Percentiles rank a stretch among this genome's conserved stretches.
Conservation (phyloP, 768 basidiomycete genomes). For the Naganishia vishniacii region DNA sequence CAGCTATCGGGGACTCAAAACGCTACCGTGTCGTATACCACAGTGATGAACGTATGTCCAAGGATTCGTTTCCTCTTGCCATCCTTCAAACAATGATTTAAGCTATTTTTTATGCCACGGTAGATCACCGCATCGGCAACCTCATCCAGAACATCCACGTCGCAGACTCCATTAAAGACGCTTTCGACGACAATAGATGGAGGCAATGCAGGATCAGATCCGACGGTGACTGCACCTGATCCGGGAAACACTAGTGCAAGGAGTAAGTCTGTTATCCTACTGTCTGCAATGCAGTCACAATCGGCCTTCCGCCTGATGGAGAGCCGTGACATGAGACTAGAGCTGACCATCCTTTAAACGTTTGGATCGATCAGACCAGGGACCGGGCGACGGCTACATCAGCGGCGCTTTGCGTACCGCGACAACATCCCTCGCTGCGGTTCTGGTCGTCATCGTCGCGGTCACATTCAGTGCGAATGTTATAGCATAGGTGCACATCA, state of each 20-base stretch:
- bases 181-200: conserved; percentile 18
- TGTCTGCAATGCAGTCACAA: neutral
- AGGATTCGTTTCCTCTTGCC: neutral
- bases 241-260: conserved; percentile 19
- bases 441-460: neutral
- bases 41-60: conserved; percentile 6
- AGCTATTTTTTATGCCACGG: neutral
- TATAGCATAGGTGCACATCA: neutral
- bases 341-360: neutral
- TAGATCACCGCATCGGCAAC: conserved; percentile 7
- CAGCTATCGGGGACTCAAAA: conserved; percentile 21
- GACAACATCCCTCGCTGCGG: neutral
- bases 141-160: conserved; percentile 1
- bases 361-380: conserved; percentile 20
- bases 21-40: conserved; percentile 22
- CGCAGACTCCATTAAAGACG: conserved; percentile 12
- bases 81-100: neutral
- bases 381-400: conserved; percentile 14
- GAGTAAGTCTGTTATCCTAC: neutral
- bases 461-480: neutral
- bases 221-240: conserved; percentile 27
- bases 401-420: conserved; percentile 2
- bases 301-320: too few species aligned
- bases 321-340: neutral
- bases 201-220: conserved; percentile 25